Conservation (phyloP, 139 green algal genomes). For the Chlorella sp. region DNA sequence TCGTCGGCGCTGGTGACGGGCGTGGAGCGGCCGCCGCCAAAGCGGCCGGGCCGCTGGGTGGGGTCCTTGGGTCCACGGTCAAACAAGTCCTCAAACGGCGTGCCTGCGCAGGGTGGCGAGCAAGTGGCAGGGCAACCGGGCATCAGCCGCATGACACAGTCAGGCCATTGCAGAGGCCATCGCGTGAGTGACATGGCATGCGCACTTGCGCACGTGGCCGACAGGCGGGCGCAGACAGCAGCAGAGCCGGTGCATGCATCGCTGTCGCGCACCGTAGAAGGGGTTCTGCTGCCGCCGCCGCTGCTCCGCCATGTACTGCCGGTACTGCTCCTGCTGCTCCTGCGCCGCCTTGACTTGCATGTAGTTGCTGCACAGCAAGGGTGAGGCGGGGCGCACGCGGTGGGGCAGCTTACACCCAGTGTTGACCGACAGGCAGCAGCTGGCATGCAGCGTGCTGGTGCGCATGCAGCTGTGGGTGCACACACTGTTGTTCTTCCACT, state of each 20-base stretch:
- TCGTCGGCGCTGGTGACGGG: neutral
- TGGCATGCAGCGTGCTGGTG: neutral
- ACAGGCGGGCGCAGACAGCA: neutral
- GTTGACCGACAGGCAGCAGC: no score
- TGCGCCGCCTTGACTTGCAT: neutral
- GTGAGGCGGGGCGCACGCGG: neutral
- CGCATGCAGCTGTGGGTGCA: neutral
- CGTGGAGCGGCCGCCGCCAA: neutral
- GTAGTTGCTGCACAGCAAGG: slow-evolving; percentile 24
- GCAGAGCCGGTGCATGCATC: neutral
- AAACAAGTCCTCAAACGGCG: slow-evolving; percentile 11
- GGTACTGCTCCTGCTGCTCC: slow-evolving; percentile 33
- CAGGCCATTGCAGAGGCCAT: neutral
- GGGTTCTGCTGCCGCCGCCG: slow-evolving; percentile 15
- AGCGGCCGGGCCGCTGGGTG: neutral
- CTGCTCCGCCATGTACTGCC: slow-evolving; percentile 28
- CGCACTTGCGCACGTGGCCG: neutral
- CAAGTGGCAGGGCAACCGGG: neutral
- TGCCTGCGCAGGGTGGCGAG: neutral
- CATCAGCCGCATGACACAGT: neutral
- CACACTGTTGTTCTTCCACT: no score
- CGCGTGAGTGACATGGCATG: neutral
- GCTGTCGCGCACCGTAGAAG: neutral
- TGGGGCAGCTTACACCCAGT: neutral
- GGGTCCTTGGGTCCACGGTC: neutral